Conservation (phyloP, 2,329 filamentous ascomycete species). For the Ceratocystis alfenasii region DNA sequence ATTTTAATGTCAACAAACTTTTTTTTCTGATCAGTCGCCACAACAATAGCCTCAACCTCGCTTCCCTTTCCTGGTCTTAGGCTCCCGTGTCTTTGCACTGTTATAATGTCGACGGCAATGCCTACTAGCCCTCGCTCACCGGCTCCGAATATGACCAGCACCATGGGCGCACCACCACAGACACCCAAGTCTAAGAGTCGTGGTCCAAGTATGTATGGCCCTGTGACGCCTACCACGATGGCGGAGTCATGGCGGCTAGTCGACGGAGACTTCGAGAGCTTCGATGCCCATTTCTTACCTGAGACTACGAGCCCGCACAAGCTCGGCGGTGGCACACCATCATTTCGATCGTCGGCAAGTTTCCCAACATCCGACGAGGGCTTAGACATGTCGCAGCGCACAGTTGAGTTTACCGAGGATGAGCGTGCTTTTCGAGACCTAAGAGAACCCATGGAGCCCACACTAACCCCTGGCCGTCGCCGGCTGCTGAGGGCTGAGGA, state of each 20-base stretch:
- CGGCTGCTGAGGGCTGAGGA: constrained; percentile 19
- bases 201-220: constrained; percentile 2
- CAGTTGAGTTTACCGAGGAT: constrained; percentile 22
- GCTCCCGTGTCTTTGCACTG: neutral
- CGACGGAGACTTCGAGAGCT: constrained; percentile 49
- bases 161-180: neutral
- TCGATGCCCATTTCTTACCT: constrained; percentile 35
- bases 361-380: constrained; percentile 43
- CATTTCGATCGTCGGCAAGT: constrained; percentile 34
- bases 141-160: neutral
- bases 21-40: neutral
- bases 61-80: neutral
- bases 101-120: neutral
- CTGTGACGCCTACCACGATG: constrained; percentile 30
- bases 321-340: constrained; percentile 36
- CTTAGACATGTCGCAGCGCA: constrained; percentile 28
- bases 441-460: constrained; percentile 23
- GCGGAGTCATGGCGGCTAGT: constrained; percentile 51
- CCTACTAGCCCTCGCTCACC: neutral
- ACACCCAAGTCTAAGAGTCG: neutral
- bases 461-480: constrained; percentile 24
- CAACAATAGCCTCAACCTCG: neutral
- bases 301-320: neutral
- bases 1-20: neutral
- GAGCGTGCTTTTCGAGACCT: constrained; percentile 28